Percentiles rank a stretch among this genome's conserved stretches.
phyloP scores from a whole-genome alignment of 805 yeast genomes.

The Lipomyces mesembrius region DNA sequence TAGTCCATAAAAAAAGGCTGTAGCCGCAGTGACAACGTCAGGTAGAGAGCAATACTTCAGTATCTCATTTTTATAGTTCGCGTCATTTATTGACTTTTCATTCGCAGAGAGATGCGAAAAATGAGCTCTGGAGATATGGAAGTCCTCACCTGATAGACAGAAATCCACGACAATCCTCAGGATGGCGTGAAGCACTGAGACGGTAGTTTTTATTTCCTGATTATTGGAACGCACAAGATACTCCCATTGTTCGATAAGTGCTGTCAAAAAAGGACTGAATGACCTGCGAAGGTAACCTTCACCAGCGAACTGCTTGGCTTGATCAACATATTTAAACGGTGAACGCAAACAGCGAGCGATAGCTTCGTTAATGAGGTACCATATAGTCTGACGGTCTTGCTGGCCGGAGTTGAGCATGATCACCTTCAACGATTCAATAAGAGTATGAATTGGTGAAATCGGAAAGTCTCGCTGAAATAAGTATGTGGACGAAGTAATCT shows the following conservation, averaged over 20 bases:
- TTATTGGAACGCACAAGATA: conserved; percentile 51
- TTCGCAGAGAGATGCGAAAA: not conserved
- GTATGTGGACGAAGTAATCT: conserved; percentile 57
- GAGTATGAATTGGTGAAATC: conserved; percentile 59
- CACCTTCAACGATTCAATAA: conserved; percentile 56
- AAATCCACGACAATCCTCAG: conserved; percentile 35
- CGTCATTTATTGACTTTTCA: not conserved
- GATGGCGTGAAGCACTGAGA: conserved; percentile 59
- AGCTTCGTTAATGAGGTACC: conserved; percentile 75
- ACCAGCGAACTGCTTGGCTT: conserved; percentile 35
- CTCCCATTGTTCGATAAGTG: conserved; percentile 71
- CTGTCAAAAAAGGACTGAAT: conserved; percentile 62
- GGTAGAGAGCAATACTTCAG: not conserved
- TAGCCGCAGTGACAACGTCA: not conserved
- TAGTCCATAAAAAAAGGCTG: not conserved
- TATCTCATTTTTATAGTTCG: not conserved
- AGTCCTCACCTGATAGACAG: conserved; percentile 64
- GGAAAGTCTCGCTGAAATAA: conserved; percentile 57
- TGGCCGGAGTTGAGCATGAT: conserved; percentile 27
- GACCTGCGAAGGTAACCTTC: conserved; percentile 20
- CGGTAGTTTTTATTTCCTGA: conserved; percentile 43
- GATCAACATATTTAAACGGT: conserved; percentile 85
- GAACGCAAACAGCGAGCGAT: conserved; percentile 69
- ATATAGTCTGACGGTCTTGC: conserved; percentile 49
- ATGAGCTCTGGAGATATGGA: conserved; percentile 21